Evolutionary conservation across 495 filamentous ascomycete species (phyloP), one percentile per base, ranked within the genome.

Genomic region (Penicillium longicatenatum): DNA sequence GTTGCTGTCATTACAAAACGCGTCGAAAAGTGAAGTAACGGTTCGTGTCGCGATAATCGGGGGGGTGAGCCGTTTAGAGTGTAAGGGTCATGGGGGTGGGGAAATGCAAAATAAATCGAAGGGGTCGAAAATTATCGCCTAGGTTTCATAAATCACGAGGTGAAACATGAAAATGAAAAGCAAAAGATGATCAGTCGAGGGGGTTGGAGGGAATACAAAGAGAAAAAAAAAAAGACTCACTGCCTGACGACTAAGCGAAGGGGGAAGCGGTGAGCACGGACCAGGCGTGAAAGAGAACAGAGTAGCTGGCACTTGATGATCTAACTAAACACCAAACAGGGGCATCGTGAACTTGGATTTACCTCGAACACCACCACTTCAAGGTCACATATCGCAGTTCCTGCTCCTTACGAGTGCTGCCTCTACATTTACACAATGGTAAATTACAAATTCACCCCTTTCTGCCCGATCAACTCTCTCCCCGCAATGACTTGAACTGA

Each of bases 201-300:
- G 51, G 60, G 59, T 50, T 59, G 45, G 46, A n/a, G n/a, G n/a
- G n/a, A n/a, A 58, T 44, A 54, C 43, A 50, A 62, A 51, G 57
- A 45, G 55, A 64, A 57, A 63, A 54, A 45, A 35, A 52, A 35
- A 35, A 44, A 46, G 42, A 48, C 24, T 48, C 45, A 26, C 24
- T 22, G 24, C 16, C 24, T 42, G 55, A 45, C 54, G 55, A 68
- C 65, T 77, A 78, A 78, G 75, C 74, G 75, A 78, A 74, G 63
- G 61, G 61, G 69, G 39, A 41, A 26, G 39, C 24, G 67, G 31
- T 51, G 60, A 64, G 72, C 72, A 75, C 72, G 72, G 71, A 60
- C 75, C 74, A 78, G 63, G 11, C 22, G n/a, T 48, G 45, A 62
- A 75, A 77, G 76, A 73, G 76, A 79, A 76, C 76, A 79, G 75